Percentiles rank a stretch among this genome's conserved stretches.
Conservation (phyloP, 2,329 filamentous ascomycete species). For the Calonectria leucothoes region DNA sequence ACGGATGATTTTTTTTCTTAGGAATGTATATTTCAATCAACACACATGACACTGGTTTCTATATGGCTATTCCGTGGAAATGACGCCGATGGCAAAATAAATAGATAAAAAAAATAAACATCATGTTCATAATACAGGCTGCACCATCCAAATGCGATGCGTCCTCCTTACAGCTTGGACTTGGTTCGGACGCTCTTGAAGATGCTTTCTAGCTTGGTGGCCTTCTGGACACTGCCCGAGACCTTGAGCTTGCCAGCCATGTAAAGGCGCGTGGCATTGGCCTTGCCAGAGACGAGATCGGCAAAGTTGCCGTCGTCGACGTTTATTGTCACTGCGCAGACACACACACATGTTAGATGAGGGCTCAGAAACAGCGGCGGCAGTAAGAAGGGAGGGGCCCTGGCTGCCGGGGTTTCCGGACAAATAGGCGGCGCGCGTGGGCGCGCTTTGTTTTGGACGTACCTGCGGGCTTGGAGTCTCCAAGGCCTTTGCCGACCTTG, state of each 20-base stretch:
- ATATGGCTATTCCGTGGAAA: constrained; percentile 29
- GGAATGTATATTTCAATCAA: constrained; percentile 15
- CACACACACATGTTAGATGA: constrained; percentile 19
- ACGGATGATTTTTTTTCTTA: not conserved
- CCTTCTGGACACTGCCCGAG: constrained; percentile 98
- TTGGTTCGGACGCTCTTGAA: constrained; percentile 87
- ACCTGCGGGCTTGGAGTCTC: constrained; percentile 83
- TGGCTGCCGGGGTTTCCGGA: not conserved
- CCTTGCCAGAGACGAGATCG: constrained; percentile 85
- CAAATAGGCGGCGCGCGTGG: not conserved
- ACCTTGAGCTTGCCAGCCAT: constrained; percentile 99
- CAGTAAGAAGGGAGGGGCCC: not conserved
- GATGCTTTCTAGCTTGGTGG: constrained; percentile 94
- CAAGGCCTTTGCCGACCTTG: constrained; percentile 80
- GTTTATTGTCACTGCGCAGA: constrained; percentile 81
- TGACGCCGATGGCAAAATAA: constrained; percentile 5
- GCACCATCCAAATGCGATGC: constrained; percentile 1
- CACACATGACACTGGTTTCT: constrained; percentile 32
- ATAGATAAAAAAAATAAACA: constrained; percentile 3
- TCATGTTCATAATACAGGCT: constrained; percentile 41
- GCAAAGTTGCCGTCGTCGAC: constrained; percentile 85
- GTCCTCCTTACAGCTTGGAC: constrained; percentile 77
- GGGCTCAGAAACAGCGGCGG: not conserved
- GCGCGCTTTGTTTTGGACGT: constrained; percentile 45
- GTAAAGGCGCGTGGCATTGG: constrained; percentile 94